Evolutionary conservation across 768 basidiomycete genomes (phyloP).

Genomic region (Macrolepiota fuliginosa): DNA sequence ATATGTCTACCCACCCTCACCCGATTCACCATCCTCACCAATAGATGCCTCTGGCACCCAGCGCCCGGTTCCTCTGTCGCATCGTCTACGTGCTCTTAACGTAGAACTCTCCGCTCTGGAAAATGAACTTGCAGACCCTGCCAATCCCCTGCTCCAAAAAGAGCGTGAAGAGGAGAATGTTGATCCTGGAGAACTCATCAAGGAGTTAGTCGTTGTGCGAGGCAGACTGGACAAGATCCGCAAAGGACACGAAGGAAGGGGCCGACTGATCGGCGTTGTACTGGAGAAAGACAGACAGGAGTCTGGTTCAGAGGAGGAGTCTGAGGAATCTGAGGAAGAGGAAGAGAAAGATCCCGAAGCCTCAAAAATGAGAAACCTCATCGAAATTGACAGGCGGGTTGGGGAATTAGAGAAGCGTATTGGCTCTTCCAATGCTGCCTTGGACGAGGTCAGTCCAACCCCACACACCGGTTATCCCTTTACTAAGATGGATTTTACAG

Average conservation of each 20-base stretch:
- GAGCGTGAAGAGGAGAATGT: constrained; percentile 59
- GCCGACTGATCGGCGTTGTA: constrained; percentile 58
- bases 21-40: constrained; percentile 46
- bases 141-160: constrained; percentile 63
- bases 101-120: constrained; percentile 81
- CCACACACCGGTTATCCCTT: background rate
- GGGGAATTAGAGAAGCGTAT: constrained; percentile 80
- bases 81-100: constrained; percentile 65
- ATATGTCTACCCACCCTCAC: constrained; percentile 71
- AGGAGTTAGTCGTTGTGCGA: constrained; percentile 74
- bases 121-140: constrained; percentile 74
- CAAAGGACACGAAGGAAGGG: constrained; percentile 63
- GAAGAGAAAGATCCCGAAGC: constrained; percentile 21
- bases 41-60: constrained; percentile 28
- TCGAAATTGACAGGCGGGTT: constrained; percentile 81
- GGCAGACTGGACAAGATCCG: constrained; percentile 65
- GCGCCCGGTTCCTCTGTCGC: constrained; percentile 47
- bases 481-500: constrained; percentile 31
- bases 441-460: constrained; percentile 71
- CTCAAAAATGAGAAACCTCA: constrained; percentile 47
- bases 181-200: constrained; percentile 74
- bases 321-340: constrained; percentile 5
- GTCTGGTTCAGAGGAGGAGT: constrained; percentile 15
- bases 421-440: constrained; percentile 72
- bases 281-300: constrained; percentile 32